Evolutionary conservation across 371 early-diverging fungal species (phyloP), one percentile per base, ranked within the genome.

Genomic region (Dinochytrium kinnereticum): DNA sequence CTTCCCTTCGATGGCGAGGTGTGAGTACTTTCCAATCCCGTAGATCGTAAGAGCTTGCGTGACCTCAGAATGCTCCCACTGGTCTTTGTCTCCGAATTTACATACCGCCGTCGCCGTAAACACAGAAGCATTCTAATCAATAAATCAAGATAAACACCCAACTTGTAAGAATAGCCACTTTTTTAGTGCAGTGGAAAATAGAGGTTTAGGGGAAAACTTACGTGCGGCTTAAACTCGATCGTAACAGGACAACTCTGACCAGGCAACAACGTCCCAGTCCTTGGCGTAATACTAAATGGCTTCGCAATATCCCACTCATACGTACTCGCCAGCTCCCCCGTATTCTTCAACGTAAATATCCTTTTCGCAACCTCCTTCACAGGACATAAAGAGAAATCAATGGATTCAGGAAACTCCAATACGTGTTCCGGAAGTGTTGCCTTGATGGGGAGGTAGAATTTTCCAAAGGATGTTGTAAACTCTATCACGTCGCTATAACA

Each of bases 21-120:
- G 83, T 2, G 85, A 81, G 72, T 76, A 87, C 72, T 87, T 87
- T n/a, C 84, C 84, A 50, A 85, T 81, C 44, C 82, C 87, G 33
- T 72, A 73, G 10, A 86, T 74, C 1, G 69, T 80, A 64, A 83
- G 51, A 1, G 80, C 55, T 65, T 81, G 67, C 0, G 73, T 57
- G 17, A 82, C 74, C 39, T 77, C 76, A 0, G 80, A 73, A 24
- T 65, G 64, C 36, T 79, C 77, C 84, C 82, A 83, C 21, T 78
- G 67, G 30, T 39, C 51, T 40, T 73, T 75, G 38, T 80, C 84
- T 13, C 86, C 86, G 73, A 82, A 86, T 10, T 59, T 69, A 71
- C 85, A 85, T 2, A 83, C 74, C 2, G 81, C 82, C 2, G 65
- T 66, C 0, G 79, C 85, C 30, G 76, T 79, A 74, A 76, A 82